Conservation (phyloP, 148 eudicot species). For the Rhododendron henanense region DNA sequence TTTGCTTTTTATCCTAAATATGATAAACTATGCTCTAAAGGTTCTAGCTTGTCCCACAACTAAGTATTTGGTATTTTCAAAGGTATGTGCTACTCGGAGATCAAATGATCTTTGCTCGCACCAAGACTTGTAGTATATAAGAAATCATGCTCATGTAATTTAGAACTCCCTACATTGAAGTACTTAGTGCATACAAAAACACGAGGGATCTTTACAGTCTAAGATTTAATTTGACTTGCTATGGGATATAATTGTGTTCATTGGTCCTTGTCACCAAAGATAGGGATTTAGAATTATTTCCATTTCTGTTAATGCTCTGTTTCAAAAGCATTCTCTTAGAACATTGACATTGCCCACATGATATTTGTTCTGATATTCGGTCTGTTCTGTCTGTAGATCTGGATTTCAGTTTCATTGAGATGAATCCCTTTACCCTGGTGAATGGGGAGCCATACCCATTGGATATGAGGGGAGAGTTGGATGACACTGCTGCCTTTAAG, state of each 20-base stretch:
- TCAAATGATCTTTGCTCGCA: background rate
- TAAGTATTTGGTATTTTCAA: background rate
- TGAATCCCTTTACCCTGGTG: conserved; percentile 94
- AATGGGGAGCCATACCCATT: conserved; percentile 94
- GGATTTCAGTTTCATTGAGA: conserved; percentile 93
- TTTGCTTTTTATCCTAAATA: background rate
- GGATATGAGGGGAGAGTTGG: conserved; percentile 99
- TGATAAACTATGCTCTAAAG: background rate
- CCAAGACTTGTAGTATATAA: background rate
- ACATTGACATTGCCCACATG: background rate
- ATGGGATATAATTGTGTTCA: conserved; percentile 4
- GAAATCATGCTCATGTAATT: background rate
- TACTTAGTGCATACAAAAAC: background rate
- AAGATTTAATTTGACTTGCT: conserved; percentile 3
- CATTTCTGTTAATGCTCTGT: background rate
- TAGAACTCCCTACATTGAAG: background rate
- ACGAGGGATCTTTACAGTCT: background rate
- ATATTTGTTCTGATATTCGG: background rate
- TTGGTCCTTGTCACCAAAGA: background rate
- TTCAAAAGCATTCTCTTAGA: background rate
- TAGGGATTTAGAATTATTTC: background rate
- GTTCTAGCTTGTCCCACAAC: background rate
- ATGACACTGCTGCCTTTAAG: conserved; percentile 83
- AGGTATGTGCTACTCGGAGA: background rate
- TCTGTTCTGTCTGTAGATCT: conserved; percentile 43